phyloP scores from a whole-genome alignment of 2,329 filamentous ascomycete genomes.

The Alternaria arborescens region DNA sequence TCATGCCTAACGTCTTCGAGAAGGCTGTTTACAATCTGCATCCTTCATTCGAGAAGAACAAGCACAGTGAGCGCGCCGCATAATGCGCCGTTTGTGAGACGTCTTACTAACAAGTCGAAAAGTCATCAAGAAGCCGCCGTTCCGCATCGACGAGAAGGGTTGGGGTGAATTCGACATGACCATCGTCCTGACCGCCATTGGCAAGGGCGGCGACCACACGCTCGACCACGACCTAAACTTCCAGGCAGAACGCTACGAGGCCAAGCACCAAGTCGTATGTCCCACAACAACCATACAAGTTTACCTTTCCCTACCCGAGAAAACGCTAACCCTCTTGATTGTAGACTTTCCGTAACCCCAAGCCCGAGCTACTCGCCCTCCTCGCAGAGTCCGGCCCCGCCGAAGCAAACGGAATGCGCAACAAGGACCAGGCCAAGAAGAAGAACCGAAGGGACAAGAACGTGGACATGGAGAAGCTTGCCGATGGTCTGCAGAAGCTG shows the following conservation, averaged over 20 bases:
- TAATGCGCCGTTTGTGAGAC: neutral
- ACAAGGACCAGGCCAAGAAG: conserved; percentile 78
- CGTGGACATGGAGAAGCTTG: conserved; percentile 95
- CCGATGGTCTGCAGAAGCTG: conserved; percentile 87
- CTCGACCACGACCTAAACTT: conserved; percentile 95
- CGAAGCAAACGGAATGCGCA: conserved; percentile 67
- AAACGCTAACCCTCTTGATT: neutral
- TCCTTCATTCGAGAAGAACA: conserved; percentile 87
- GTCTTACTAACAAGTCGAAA: neutral
- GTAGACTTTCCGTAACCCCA: conserved; percentile 89
- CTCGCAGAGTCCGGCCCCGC: conserved; percentile 86
- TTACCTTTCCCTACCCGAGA: neutral
- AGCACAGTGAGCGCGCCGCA: conserved; percentile 70
- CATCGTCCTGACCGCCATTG: conserved; percentile 81
- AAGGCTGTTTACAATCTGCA: conserved; percentile 94
- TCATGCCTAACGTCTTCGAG: conserved; percentile 84
- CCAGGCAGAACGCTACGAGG: conserved; percentile 79
- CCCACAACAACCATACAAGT: neutral
- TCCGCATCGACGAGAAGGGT: conserved; percentile 89
- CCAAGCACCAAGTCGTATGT: conserved; percentile 75
- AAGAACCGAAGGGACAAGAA: conserved; percentile 73
- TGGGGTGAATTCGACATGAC: conserved; percentile 99
- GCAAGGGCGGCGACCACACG: conserved; percentile 83
- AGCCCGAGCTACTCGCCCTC: conserved; percentile 78
- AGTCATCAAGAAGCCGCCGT: conserved; percentile 81